Evolutionary conservation across 495 filamentous ascomycete species (phyloP).

Genomic region (Penicillium macrosclerotiorum): DNA sequence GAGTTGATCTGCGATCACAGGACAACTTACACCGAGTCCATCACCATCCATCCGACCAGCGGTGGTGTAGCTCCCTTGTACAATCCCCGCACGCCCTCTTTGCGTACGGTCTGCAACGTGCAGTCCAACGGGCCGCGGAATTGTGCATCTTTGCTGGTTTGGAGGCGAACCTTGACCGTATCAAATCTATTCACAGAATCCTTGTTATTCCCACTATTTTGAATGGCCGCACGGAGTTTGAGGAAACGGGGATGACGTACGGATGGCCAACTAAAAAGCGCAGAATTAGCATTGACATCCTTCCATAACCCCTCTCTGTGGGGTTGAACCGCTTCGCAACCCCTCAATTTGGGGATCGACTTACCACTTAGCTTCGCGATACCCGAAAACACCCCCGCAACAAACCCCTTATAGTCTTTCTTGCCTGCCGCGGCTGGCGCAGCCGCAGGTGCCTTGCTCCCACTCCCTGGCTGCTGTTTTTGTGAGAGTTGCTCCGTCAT

Average conservation of each 20-base stretch:
- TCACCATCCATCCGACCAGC: slow-evolving; percentile 95
- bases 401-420: slow-evolving; percentile 82
- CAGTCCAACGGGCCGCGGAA: slow-evolving; percentile 90
- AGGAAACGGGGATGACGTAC: slow-evolving; percentile 34
- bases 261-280: slow-evolving; percentile 60
- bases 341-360: slow-evolving; percentile 16
- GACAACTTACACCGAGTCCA: slow-evolving; percentile 74
- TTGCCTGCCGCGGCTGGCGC: slow-evolving; percentile 21
- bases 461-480: slow-evolving; percentile 3
- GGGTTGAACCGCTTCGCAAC: background rate
- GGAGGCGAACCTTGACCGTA: slow-evolving; percentile 92
- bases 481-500: slow-evolving; percentile 13
- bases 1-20: background rate
- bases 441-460: slow-evolving; percentile 9
- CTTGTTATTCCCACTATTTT: slow-evolving; percentile 6
- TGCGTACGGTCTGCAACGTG: slow-evolving; percentile 71
- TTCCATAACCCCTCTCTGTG: background rate
- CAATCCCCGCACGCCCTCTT: slow-evolving; percentile 74
- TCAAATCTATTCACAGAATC: slow-evolving; percentile 61
- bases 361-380: slow-evolving; percentile 85
- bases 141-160: slow-evolving; percentile 73
- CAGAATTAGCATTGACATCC: slow-evolving; percentile 15
- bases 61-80: slow-evolving; percentile 92
- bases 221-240: background rate
- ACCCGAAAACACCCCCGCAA: slow-evolving; percentile 89